phyloP scores from a whole-genome alignment of 2,329 filamentous ascomycete genomes.

The Aspergillus arachidicola region DNA sequence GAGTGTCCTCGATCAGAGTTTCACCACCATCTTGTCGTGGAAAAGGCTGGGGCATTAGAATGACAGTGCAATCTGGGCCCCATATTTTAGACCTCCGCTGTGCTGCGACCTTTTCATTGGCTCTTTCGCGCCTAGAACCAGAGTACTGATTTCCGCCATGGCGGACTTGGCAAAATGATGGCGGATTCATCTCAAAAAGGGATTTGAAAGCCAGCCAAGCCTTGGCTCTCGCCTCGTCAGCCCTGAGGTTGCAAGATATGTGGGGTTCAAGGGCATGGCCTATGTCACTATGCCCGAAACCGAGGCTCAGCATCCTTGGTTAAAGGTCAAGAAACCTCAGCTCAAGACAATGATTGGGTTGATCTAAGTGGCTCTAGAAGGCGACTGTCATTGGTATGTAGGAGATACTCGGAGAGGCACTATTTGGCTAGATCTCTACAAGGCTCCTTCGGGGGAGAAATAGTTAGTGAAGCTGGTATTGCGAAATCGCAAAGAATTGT shows the following conservation, averaged over 20 bases:
- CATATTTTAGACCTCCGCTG: background rate
- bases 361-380: background rate
- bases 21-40: background rate
- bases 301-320: background rate
- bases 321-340: background rate
- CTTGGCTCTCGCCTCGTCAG: background rate
- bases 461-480: too few relatives aligned
- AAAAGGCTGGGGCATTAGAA: background rate
- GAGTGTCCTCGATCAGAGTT: background rate
- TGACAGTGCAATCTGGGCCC: background rate
- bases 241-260: background rate
- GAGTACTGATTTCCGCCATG: background rate
- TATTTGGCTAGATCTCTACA: background rate
- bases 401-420: background rate
- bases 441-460: too few relatives aligned
- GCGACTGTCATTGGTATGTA: background rate
- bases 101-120: background rate
- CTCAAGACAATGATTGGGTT: background rate
- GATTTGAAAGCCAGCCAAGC: background rate
- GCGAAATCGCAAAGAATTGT: too few relatives aligned
- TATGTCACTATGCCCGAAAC: constrained; percentile 1
- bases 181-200: background rate
- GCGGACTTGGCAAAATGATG: constrained; percentile 1
- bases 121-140: background rate
- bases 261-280: background rate